These are phyloP conservation scores for Colletotrichum sp. DNA, from an alignment of 2,329 filamentous ascomycete genomes.

Conservation along the genomic window DNA sequence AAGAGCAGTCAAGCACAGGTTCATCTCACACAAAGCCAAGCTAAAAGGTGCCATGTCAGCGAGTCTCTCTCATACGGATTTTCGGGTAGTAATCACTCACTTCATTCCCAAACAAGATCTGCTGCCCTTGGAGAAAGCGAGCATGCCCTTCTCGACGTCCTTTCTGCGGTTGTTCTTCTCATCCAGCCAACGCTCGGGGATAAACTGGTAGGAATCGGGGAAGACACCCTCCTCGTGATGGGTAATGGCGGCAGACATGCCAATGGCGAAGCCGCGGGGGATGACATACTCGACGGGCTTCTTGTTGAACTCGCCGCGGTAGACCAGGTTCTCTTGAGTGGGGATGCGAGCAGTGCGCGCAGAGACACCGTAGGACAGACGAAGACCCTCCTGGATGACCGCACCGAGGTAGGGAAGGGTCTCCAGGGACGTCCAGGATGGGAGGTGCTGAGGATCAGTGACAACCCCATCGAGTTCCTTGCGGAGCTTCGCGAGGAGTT, in stretches of 20 bases:
- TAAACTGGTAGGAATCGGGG: conserved; percentile 40
- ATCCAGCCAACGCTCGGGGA: conserved; percentile 46
- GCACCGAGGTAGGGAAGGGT: conserved; percentile 40
- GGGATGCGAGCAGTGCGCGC: conserved; percentile 31
- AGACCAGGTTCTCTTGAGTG: conserved; percentile 33
- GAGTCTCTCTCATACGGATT: neutral
- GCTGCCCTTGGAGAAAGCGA: conserved; percentile 46
- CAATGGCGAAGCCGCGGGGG: conserved; percentile 40
- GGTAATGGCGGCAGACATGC: conserved; percentile 40
- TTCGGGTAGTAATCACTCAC: conserved; percentile 21
- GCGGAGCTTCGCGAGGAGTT: conserved; percentile 30
- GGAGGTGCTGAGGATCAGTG: conserved; percentile 28
- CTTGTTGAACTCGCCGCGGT: conserved; percentile 29
- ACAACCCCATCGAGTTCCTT: conserved; percentile 31
- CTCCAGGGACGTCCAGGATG: conserved; percentile 36
- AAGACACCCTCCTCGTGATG: conserved; percentile 44
- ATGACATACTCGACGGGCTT: conserved; percentile 33
- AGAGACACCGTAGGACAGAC: conserved; percentile 36
- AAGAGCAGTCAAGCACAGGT: conserved; percentile 25
- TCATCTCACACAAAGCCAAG: conserved; percentile 28
- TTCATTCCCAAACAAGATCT: conserved; percentile 47
- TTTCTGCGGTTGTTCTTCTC: conserved; percentile 31
- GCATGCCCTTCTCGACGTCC: conserved; percentile 39
- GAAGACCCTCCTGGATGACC: conserved; percentile 41
- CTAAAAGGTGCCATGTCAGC: conserved; percentile 13